phyloP scores from a whole-genome alignment of 208 protist species.

The Trypanosoma conorhini region DNA sequence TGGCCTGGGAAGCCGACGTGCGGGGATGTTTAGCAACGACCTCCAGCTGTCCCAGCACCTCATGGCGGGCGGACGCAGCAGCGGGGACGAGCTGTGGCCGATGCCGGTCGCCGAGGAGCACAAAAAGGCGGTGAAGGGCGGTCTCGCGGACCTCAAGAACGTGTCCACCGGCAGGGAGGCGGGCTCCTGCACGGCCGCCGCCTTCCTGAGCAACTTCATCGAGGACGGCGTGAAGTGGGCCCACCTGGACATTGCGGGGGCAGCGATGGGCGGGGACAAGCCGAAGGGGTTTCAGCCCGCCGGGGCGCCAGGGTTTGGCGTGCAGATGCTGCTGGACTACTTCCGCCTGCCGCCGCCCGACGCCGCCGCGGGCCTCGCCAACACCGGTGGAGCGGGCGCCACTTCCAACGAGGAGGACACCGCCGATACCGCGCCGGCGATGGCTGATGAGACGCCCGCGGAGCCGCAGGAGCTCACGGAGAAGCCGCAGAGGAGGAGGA shows the following conservation, averaged over 20 bases:
- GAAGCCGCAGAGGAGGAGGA: neutral
- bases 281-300: slow-evolving; percentile 64
- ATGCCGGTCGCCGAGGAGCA: slow-evolving; percentile 88
- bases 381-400: neutral
- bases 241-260: slow-evolving; percentile 85
- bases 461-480: no score
- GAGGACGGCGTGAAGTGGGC: slow-evolving; percentile 57
- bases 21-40: slow-evolving; percentile 69
- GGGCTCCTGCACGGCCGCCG: slow-evolving; percentile 84
- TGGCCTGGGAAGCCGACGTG: slow-evolving; percentile 73
- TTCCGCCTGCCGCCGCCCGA: slow-evolving; percentile 27
- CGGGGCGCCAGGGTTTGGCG: slow-evolving; percentile 79
- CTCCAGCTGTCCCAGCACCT: slow-evolving; percentile 41
- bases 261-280: slow-evolving; percentile 62
- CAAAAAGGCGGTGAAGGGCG: slow-evolving; percentile 63
- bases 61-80: slow-evolving; percentile 48
- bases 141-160: slow-evolving; percentile 73
- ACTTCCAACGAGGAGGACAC: neutral
- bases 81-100: slow-evolving; percentile 83
- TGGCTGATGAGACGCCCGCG: no score
- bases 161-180: slow-evolving; percentile 44
- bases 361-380: neutral
- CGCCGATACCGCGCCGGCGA: neutral
- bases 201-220: slow-evolving; percentile 82
- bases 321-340: slow-evolving; percentile 82